Evolutionary conservation across 257 asterid species (phyloP), one percentile per base, ranked within the genome.

Genomic region (Galeopsis tetrahit): DNA sequence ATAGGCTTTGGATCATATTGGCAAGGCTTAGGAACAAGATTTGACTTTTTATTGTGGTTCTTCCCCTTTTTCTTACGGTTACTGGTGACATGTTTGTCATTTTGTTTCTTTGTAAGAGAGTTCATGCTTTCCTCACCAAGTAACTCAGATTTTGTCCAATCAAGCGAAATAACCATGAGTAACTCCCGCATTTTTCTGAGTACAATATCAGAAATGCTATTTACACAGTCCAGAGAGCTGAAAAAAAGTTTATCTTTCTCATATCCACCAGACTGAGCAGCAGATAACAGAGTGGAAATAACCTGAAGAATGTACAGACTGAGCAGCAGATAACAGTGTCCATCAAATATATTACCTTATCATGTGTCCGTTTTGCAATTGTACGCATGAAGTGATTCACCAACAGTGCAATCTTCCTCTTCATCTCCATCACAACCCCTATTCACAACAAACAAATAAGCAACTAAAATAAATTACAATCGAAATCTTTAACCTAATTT

Each of bases 101-200:
- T 88, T 46, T 69, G 78, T 73, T 85, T 89, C 78, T 79, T 82
- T 57, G 73, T 59, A 32, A 68, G 66, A 68, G 89, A 68, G 10
- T 81, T 84, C 69, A 39, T 49, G 72, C 66, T 80, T 78, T 83
- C 96, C 64, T 87, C 98, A 68, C 81, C 93, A 15, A 95, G 89
- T 74, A 95, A 85, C 90, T 95, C 99, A 76, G 81, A 65, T 80
- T 88, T 95, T 66, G 99, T 90, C 79, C 92, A 95, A 82, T 95
- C 97, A 72, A 89, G 97, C 1, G 97, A 95, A 80, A 92, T 70
- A 80, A 82, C 82, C 95, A 92, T 85, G 70, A 95, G 90, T 57
- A 90, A 62, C 58, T 83, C 98, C 73, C 99, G 95, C 79, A 92
- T 56, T 76, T 87, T 90, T 84, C 96, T 79, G 55, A 88, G 77